Conservation (phyloP, 257 asterid genomes). For the Rauvolfia tetraphylla region DNA sequence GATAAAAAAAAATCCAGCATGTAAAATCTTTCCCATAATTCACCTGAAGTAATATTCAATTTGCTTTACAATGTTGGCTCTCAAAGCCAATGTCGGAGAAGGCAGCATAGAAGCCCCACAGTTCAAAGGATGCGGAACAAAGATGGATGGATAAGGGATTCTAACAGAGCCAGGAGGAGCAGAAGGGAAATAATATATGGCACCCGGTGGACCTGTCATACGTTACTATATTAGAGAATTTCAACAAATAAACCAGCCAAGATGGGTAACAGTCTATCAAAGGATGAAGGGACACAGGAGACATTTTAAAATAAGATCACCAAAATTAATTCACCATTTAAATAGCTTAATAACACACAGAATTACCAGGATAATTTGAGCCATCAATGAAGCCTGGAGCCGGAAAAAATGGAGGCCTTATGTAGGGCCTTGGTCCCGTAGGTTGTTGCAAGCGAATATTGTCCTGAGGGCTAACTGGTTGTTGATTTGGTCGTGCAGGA, state of each 20-base stretch:
- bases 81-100: constrained; percentile 46
- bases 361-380: constrained; percentile 53
- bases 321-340: background rate
- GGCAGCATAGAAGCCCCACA: constrained; percentile 54
- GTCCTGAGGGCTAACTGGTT: constrained; percentile 44
- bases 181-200: constrained; percentile 52
- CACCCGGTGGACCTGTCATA: constrained; percentile 68
- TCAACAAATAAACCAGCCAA: constrained; percentile 5
- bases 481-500: constrained; percentile 45
- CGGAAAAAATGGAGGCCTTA: constrained; percentile 53
- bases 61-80: constrained; percentile 59
- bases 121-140: constrained; percentile 52
- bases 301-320: background rate
- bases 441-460: constrained; percentile 47
- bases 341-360: background rate
- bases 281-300: constrained; percentile 1
- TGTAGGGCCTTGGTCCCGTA: constrained; percentile 61
- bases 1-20: background rate
- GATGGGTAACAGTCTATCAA: background rate
- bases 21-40: constrained; percentile 10
- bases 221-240: constrained; percentile 12
- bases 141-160: constrained; percentile 56
- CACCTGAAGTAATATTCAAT: constrained; percentile 98
- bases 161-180: constrained; percentile 61
- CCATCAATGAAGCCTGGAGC: constrained; percentile 49